Conservation (phyloP, 352 stramenopile species). For the Globisporangium barbulae region DNA sequence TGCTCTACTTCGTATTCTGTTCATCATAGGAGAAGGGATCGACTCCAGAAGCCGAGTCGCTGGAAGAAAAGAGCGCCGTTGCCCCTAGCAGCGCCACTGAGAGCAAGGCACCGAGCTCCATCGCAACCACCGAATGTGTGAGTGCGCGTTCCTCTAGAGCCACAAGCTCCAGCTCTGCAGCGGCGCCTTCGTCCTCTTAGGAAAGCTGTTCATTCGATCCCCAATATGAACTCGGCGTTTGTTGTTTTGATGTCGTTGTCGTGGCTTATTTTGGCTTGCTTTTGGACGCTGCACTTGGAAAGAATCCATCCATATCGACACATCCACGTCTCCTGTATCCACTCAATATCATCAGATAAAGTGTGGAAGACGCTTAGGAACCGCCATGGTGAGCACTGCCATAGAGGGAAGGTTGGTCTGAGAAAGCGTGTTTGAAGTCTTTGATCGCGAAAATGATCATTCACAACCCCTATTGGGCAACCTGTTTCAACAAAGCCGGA, state of each 20-base stretch:
- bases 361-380: background rate
- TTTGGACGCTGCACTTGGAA: background rate
- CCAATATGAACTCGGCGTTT: background rate
- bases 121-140: background rate
- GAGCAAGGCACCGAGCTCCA: constrained; percentile 1
- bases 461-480: background rate
- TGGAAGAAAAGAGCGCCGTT: constrained; percentile 13
- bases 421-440: background rate
- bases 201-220: background rate
- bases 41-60: background rate
- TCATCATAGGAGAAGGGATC: background rate
- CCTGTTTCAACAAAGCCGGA: background rate
- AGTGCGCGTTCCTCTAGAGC: background rate
- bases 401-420: too few relatives aligned
- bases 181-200: background rate
- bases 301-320: background rate
- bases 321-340: background rate
- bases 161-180: background rate
- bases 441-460: background rate
- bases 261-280: background rate
- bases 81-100: background rate
- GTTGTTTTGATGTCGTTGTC: background rate
- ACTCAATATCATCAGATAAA: background rate
- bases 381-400: background rate
- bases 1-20: background rate